A percentile compares a stretch with the other conserved stretches of the same genome.
phyloP scores from a whole-genome alignment of 108 stramenopile genomes.

The Schizochytrium sp. region DNA sequence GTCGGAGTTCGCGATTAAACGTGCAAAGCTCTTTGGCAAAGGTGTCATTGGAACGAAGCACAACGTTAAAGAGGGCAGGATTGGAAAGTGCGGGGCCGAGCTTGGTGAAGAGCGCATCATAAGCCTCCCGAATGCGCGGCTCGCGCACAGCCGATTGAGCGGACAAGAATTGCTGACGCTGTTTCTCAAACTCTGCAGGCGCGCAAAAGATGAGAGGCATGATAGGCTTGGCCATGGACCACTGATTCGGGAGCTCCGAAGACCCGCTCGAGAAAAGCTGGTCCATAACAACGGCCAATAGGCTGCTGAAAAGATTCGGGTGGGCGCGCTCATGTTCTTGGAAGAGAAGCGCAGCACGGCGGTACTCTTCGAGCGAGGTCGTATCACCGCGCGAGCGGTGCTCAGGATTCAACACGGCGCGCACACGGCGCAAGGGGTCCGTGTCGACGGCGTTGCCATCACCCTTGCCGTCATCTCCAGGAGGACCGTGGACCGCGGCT shows the following conservation, averaged over 20 bases:
- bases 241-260: not conserved
- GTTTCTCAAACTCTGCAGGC: not conserved
- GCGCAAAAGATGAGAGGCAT: constrained; percentile 19
- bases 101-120: not conserved
- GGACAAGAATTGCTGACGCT: not conserved
- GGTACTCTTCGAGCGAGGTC: constrained; percentile 25
- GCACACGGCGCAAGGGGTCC: not conserved
- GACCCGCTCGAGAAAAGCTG: not conserved
- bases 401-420: not conserved
- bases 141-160: not conserved
- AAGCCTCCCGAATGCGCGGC: not conserved
- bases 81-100: constrained; percentile 1
- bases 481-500: not conserved
- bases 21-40: not conserved
- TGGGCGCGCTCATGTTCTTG: constrained; percentile 19
- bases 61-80: not conserved
- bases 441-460: not conserved
- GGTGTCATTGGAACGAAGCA: not conserved
- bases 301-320: constrained; percentile 10
- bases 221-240: constrained; percentile 4
- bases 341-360: constrained; percentile 32
- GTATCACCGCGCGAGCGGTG: constrained; percentile 15
- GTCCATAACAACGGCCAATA: not conserved
- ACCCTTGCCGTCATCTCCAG: not conserved
- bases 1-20: not conserved